A percentile compares a stretch with the other conserved stretches of the same genome.
These are phyloP conservation scores for Colletotrichum spaethianum DNA, from an alignment of 2,329 filamentous ascomycete species.

Conservation along the genomic window DNA sequence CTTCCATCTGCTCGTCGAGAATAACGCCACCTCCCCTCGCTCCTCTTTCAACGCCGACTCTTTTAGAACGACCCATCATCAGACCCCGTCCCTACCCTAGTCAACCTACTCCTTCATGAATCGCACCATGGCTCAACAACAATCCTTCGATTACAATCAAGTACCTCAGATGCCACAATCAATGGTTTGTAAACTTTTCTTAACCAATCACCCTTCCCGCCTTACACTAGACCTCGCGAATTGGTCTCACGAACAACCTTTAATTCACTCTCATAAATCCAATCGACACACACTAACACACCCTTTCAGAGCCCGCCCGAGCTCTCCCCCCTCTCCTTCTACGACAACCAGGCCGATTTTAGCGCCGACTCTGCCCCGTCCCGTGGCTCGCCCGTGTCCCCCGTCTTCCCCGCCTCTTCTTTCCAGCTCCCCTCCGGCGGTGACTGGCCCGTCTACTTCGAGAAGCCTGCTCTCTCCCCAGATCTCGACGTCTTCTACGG, in stretches of 20 bases:
- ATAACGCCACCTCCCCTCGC: conserved; percentile 29
- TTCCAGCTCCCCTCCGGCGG: conserved; percentile 46
- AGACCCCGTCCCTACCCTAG: conserved; percentile 8
- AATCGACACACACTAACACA: conserved; percentile 22
- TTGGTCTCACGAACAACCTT: background rate
- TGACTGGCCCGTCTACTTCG: conserved; percentile 49
- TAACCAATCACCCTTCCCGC: background rate
- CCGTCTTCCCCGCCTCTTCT: conserved; percentile 48
- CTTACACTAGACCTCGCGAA: background rate
- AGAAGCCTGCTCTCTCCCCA: conserved; percentile 48
- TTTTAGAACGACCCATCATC: conserved; percentile 11
- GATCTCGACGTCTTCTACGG: conserved; percentile 50
- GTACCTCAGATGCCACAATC: conserved; percentile 36
- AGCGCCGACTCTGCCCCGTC: conserved; percentile 54
- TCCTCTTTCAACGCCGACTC: background rate
- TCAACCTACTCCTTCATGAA: conserved; percentile 26
- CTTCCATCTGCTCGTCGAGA: background rate
- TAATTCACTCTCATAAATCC: background rate
- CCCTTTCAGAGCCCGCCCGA: conserved; percentile 34
- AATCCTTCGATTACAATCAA: conserved; percentile 40
- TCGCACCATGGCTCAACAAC: conserved; percentile 37
- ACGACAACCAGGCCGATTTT: conserved; percentile 48
- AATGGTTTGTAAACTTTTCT: conserved; percentile 24
- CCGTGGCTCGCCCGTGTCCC: conserved; percentile 49
- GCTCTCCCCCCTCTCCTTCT: conserved; percentile 42